Base-by-base conservation (phyloP, 1,139 yeast genomes). In the Protomyces arabidopsidicola region DNA sequence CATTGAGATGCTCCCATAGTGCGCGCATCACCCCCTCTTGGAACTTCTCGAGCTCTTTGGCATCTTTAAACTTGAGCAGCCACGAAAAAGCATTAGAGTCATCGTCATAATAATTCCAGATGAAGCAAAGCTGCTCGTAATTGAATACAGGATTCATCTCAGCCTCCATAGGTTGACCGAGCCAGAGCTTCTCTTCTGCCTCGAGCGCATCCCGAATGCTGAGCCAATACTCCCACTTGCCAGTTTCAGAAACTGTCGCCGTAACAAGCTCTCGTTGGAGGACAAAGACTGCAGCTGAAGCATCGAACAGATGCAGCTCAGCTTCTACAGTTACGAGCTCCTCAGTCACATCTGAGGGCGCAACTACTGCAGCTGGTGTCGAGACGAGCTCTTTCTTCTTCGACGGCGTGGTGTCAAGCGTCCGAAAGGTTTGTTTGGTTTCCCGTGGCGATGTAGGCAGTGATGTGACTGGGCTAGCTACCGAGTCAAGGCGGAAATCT, bases 81-180 rank as follows among this genome's bases (percentile, higher is more conserved):
- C 88, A 88, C 0, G 96, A 86, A 57, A 79, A 78, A 0, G 83
- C 79, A 0, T 72, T 70, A 1, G 77, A 75, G 14, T 72, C 76
- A 3, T 71, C 74, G 1, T 76, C 71, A 38, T 76, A 77, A 68
- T 82, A 79, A 71, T 87, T 87, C 79, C 89, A 90, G 39, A 86
- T 81, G 70, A 90, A 87, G 0, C 88, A 80, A 10, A 74, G 48
- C 39, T 81, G 79, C 45, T 82, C 84, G 66, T 77, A 80, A 70
- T 86, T 84, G 72, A 88, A 86, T 14, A 82, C 79, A 0, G 95
- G 90, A 69, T 82, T 85, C 76, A 88, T 76, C 42, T 80, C 79
- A 9, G 82, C 78, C 18, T 76, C 72, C 31, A 88, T 71, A 1
- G 73, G 70, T 3, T 81, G 75, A 2, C 82, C 84, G 20, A 87